Conservation (phyloP, 2,329 filamentous ascomycete species). For the Aspergillus tamarii region DNA sequence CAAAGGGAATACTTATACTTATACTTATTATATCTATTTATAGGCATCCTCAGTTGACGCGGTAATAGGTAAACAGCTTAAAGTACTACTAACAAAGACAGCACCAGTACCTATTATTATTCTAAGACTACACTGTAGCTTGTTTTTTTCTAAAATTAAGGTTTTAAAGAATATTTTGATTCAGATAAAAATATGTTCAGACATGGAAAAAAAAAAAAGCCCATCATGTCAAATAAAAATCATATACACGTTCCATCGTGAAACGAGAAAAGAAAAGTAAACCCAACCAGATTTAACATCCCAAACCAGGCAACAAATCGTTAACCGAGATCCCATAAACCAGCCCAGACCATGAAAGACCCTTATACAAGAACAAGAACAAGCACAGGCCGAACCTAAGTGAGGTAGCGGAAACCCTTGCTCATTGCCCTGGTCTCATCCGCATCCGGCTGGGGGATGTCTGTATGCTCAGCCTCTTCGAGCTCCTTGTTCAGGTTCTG, state of each 20-base stretch:
- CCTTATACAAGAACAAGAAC: background rate
- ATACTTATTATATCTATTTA: too few species aligned
- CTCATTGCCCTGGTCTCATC: background rate
- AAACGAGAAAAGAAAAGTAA: background rate
- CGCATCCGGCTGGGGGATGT: background rate
- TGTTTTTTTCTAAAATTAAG: too few species aligned
- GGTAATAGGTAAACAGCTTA: too few species aligned
- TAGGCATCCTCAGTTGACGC: too few species aligned
- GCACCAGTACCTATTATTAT: too few species aligned
- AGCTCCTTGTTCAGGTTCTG: slow-evolving; percentile 66
- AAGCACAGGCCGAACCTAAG: background rate
- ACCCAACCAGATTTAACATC: too few species aligned
- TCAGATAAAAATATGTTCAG: background rate
- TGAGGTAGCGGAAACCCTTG: background rate
- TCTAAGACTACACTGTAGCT: too few species aligned
- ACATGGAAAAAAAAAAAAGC: background rate
- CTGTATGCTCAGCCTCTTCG: slow-evolving; percentile 41
- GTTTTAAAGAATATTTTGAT: background rate
- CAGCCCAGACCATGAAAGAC: background rate
- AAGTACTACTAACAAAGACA: too few species aligned
- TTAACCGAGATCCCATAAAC: background rate
- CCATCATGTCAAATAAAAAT: background rate
- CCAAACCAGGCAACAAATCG: background rate
- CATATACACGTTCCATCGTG: background rate
- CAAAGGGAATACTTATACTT: too few species aligned